Base-by-base conservation (phyloP, 331 rosid species). In the Quercus tomentella region DNA sequence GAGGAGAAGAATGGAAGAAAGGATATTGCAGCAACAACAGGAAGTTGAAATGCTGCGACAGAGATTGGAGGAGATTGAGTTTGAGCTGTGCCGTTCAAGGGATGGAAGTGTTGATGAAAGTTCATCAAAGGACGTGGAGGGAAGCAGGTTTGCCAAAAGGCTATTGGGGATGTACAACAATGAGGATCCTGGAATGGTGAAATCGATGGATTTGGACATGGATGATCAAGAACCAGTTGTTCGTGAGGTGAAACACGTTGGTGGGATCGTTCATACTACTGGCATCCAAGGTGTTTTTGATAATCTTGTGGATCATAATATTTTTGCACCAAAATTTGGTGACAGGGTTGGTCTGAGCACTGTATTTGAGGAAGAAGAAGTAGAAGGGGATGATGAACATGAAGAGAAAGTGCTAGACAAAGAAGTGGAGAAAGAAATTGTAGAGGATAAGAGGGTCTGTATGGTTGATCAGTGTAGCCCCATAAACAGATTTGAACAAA, bases 1-100 rank as follows among this genome's bases (percentile, higher is more conserved):
- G 83, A 89, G 96, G 85, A 95, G 84, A 86, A 93, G 98, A 83
- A 95, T 95, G 99, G 99, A 95, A 77, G 97, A 93, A 82, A 88
- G 80, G 85, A 88, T 96, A 62, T 25, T 92, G 70, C 93, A 91
- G 84, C 99, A 96, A 86, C 97, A 96, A 76, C 90, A 90, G 77
- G 98, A 93, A 80, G 97, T 96, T 75, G 99, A 96, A 70, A 86
- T 87, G 80, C 87, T 96, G 72, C 89, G 98, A 56, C 89, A 74
- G 84, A 85, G 99, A 43, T 82, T 96, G 71, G 97, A 90, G 76
- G 98, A 96, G 76, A 93, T 96, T 17, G 99, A 96, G 83, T 65
- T 79, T 57, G 91, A 88, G 85, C 89, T 96, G 14, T 56, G 81
- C 33, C 45, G 63, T 63, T 86, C 98, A 61, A 84, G 58, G 52